phyloP scores from a whole-genome alignment of 225 moss, liverwort and hornwort species.

The Physcomitrium patens region DNA sequence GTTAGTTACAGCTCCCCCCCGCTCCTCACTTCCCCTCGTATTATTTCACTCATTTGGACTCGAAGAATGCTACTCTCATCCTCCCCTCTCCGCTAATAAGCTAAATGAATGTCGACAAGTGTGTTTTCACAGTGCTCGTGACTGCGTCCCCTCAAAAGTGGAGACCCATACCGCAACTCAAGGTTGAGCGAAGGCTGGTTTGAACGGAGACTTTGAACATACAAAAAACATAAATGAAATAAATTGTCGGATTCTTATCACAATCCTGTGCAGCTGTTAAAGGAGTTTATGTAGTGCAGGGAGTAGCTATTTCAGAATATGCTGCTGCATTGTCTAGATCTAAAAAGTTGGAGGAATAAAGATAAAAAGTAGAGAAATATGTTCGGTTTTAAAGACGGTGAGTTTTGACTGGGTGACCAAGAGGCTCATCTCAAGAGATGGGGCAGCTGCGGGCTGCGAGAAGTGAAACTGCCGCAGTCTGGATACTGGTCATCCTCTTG shows the following conservation, averaged over 20 bases:
- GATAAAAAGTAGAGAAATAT: neutral
- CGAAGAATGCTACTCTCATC: neutral
- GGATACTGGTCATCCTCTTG: neutral
- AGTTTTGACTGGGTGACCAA: neutral
- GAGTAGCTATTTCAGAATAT: neutral
- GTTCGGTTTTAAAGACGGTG: neutral
- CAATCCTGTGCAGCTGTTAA: neutral
- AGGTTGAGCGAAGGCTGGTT: neutral
- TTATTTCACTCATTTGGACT: neutral
- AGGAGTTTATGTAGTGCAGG: neutral
- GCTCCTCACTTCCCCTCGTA: neutral
- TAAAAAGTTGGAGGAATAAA: neutral
- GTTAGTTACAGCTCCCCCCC: neutral
- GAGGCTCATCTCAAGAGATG: neutral
- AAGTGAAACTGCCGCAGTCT: neutral
- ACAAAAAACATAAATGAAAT: neutral
- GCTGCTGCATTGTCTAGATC: neutral
- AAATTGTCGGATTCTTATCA: too few species aligned
- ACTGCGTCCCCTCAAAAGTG: neutral
- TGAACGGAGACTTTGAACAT: neutral
- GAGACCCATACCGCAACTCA: neutral
- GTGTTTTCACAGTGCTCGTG: neutral
- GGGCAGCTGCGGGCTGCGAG: neutral
- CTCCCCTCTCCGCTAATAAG: neutral
- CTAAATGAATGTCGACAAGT: neutral